Conservation (phyloP, 208 protist species). For the Chromosphaera perkinsii region DNA sequence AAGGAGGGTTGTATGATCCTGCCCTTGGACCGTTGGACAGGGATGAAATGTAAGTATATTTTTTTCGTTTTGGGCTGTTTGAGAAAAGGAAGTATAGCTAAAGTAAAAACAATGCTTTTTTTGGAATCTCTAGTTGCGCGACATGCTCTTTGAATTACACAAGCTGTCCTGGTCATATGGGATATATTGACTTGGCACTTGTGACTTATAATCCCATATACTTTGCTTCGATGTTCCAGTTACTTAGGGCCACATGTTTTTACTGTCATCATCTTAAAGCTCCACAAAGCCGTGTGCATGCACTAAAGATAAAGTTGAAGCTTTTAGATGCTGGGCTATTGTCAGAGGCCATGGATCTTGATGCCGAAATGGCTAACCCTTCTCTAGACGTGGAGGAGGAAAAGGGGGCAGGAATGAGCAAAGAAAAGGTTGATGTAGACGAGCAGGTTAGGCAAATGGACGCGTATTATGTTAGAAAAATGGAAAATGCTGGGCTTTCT, state of each 20-base stretch:
- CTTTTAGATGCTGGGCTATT: slow-evolving; percentile 30
- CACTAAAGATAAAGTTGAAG: not conserved
- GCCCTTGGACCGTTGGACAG: slow-evolving; percentile 64
- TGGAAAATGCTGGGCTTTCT: no score
- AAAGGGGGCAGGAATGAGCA: not conserved
- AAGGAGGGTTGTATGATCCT: slow-evolving; percentile 71
- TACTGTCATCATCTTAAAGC: slow-evolving; percentile 63
- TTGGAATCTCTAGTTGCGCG: no score
- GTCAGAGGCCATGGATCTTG: slow-evolving; percentile 13
- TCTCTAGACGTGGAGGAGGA: not conserved
- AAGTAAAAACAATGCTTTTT: no score
- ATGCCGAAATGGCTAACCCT: not conserved
- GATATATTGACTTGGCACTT: slow-evolving; percentile 75
- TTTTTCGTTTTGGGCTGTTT: no score
- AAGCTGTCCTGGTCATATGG: slow-evolving; percentile 77
- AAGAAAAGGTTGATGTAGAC: slow-evolving; percentile 2
- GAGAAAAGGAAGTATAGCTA: no score
- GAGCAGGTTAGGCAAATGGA: no score
- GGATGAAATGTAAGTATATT: no score
- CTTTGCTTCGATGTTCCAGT: slow-evolving; percentile 50
- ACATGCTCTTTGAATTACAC: slow-evolving; percentile 64
- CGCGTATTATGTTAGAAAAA: no score
- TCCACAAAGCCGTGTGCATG: not conserved
- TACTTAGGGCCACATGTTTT: slow-evolving; percentile 67
- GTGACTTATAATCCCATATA: slow-evolving; percentile 76